These are phyloP conservation scores for Albugo laibachii DNA, from an alignment of 352 stramenopile genomes.

Conservation along the genomic window DNA sequence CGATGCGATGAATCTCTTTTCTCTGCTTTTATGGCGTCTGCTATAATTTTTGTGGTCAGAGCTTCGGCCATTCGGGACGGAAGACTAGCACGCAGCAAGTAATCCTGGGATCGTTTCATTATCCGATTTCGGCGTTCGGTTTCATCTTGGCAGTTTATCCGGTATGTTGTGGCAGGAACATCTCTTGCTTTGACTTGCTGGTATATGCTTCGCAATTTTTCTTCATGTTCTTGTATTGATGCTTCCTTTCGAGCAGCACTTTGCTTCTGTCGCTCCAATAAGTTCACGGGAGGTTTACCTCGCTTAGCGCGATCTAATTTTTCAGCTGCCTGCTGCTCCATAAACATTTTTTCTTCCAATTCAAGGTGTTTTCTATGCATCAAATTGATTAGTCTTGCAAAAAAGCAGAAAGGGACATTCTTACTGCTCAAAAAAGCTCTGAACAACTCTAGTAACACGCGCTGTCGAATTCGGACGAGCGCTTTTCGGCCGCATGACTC, in stretches of 20 bases:
- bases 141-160: conserved; percentile 1
- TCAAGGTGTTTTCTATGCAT: conserved; percentile 19
- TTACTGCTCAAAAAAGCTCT: no score
- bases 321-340: conserved; percentile 5
- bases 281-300: conserved; percentile 21
- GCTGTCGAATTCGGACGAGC: no score
- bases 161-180: conserved; percentile 31
- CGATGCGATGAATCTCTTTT: no score
- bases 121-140: conserved; percentile 28
- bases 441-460: no score
- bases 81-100: conserved; percentile 21
- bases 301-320: conserved; percentile 21
- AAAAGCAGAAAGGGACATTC: no score
- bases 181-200: conserved; percentile 27
- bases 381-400: no score
- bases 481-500: no score
- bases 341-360: conserved; percentile 15
- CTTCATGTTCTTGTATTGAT: conserved; percentile 14
- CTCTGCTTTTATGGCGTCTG: background rate
- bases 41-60: background rate
- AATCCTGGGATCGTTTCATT: conserved; percentile 19
- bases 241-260: conserved; percentile 18
- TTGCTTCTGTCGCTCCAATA: conserved; percentile 29
- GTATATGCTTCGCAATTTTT: conserved; percentile 14
- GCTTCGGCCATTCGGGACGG: conserved; percentile 27